Evolutionary conservation across 495 filamentous ascomycete species (phyloP).

Genomic region (Elaphomyces granulatus): DNA sequence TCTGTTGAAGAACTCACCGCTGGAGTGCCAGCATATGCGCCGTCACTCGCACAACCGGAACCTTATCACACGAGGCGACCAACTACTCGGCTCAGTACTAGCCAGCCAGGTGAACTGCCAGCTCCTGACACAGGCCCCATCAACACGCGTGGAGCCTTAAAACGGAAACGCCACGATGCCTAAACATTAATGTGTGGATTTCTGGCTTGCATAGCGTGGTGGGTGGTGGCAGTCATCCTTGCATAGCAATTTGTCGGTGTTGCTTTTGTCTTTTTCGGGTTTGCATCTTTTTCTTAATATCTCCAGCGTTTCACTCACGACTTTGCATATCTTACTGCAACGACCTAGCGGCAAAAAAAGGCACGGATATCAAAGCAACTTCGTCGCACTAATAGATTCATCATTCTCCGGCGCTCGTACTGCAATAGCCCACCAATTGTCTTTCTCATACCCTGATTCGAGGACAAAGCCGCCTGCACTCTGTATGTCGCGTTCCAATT

Average conservation of each 20-base stretch:
- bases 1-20: constrained; percentile 33
- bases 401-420: constrained; percentile 12
- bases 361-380: constrained; percentile 20
- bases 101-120: not conserved
- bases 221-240: not conserved
- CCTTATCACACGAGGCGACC: constrained; percentile 26
- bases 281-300: not conserved
- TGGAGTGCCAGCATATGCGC: constrained; percentile 33
- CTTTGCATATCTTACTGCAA: not conserved
- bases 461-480: constrained; percentile 62
- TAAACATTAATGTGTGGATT: not conserved
- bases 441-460: constrained; percentile 83
- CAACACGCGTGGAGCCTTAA: not conserved
- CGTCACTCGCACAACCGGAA: constrained; percentile 24
- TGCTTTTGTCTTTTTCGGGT: not conserved
- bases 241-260: not conserved
- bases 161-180: not conserved
- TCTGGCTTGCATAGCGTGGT: constrained; percentile 1
- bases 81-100: constrained; percentile 1
- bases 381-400: constrained; percentile 6
- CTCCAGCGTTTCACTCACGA: not conserved
- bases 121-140: not conserved
- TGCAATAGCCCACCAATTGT: constrained; percentile 92
- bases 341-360: not conserved
- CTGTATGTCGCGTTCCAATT: constrained; percentile 68